Base-by-base conservation (phyloP, 805 yeast genomes). In the Candida schatavii region DNA sequence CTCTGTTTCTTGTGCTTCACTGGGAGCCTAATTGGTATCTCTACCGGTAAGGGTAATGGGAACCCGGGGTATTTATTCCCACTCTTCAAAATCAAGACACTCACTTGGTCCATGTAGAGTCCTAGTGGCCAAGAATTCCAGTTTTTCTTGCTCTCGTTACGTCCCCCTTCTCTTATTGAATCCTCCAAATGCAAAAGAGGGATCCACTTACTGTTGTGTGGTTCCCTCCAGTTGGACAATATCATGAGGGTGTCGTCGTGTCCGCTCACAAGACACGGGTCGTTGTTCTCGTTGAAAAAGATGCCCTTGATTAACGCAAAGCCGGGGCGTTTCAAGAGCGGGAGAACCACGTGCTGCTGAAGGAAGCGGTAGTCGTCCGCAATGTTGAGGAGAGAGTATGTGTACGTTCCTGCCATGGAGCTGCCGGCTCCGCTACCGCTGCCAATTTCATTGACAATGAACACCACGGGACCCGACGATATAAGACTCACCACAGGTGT, bases 101-200 rank as follows among this genome's bases (percentile, higher is more conserved):
- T 80, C 51, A 89, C 75, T 45, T 80, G 78, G 45, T 85, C 89
- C 39, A 74, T 75, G 44, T 79, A 76, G 28, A 87, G 63, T 2
- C 96, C 96, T 40, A 91, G 68, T 18, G 97, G 97, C 97, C 97
- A 89, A 50, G 84, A 82, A 41, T 74, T 74, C 61, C 88, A 79
- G 45, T 77, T 75, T 39, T 74, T 74, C 44, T 67, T 68, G 28
- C 57, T 50, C 17, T 46, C 50, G 51, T 83, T 83, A 18, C 74
- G 46, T 61, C 75, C 62, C 68, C 76, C 61, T 66, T 75, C 59
- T 61, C 72, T 55, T 29, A 72, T 58, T 3, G 57, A 57, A 21
- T 69, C 70, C 19, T 61, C 59, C 30, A 83, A 72, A 57, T 87
- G 87, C 42, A 91, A 66, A 10, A 91, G 51, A 1, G 98, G 98